A percentile compares a stretch with the other conserved stretches of the same genome.
Conservation (phyloP, 2,329 filamentous ascomycete genomes). For the Endothia cerciana region DNA sequence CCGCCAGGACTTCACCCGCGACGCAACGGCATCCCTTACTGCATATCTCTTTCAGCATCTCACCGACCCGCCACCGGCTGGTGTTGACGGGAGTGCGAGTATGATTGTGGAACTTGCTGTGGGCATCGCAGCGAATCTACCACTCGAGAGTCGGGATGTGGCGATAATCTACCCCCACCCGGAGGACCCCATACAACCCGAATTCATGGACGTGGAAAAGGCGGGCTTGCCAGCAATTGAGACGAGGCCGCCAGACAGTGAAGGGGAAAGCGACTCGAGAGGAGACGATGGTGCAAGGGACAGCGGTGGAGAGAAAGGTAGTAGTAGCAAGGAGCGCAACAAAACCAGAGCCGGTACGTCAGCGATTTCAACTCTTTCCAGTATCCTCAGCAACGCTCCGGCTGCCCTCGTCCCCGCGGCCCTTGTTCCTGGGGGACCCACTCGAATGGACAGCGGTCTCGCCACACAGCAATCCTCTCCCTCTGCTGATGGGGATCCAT, state of each 20-base stretch:
- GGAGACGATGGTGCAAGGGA: slow-evolving; percentile 43
- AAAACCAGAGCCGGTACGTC: slow-evolving; percentile 53
- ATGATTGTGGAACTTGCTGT: slow-evolving; percentile 94
- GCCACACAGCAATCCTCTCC: slow-evolving; percentile 20
- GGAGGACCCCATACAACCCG: slow-evolving; percentile 68
- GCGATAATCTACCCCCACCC: slow-evolving; percentile 84
- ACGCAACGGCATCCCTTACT: slow-evolving; percentile 70
- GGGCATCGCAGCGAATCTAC: slow-evolving; percentile 82
- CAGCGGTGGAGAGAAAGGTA: slow-evolving; percentile 43
- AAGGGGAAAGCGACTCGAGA: slow-evolving; percentile 25
- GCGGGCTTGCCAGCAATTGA: slow-evolving; percentile 64
- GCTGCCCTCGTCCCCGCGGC: slow-evolving; percentile 27
- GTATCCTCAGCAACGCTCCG: slow-evolving; percentile 26
- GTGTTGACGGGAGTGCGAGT: slow-evolving; percentile 83
- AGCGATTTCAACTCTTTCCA: slow-evolving; percentile 30
- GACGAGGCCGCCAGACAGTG: slow-evolving; percentile 38
- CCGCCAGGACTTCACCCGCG: slow-evolving; percentile 69
- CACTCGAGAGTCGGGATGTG: slow-evolving; percentile 89
- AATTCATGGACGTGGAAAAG: slow-evolving; percentile 89
- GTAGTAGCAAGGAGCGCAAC: slow-evolving; percentile 44
- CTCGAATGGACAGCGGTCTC: slow-evolving; percentile 26
- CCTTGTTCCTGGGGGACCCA: slow-evolving; percentile 17
- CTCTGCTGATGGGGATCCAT: slow-evolving; percentile 13
- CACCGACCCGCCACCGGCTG: slow-evolving; percentile 74
- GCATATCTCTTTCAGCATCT: slow-evolving; percentile 74